Evolutionary conservation across 129 eudicot species (phyloP).

Genomic region (Flaveria robusta): DNA sequence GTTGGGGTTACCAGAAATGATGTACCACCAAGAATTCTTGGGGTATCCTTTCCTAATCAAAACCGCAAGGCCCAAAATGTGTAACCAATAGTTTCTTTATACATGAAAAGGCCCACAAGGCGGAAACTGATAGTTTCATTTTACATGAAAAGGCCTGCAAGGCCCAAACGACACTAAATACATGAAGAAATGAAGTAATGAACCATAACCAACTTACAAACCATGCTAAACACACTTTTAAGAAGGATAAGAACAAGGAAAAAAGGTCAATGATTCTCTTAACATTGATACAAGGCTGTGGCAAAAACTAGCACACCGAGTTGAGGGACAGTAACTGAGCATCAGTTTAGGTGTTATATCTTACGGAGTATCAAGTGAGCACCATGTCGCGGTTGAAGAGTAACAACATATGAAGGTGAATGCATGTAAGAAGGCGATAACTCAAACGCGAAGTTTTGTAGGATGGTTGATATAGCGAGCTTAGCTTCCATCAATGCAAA

Average conservation of each 20-base stretch:
- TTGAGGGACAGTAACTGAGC: not conserved
- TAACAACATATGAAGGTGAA: slow-evolving; percentile 46
- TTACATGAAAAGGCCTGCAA: not conserved
- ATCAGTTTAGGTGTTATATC: slow-evolving; percentile 17
- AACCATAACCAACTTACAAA: slow-evolving; percentile 27
- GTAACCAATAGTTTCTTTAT: not conserved
- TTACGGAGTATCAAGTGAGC: slow-evolving; percentile 48
- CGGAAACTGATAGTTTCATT: too few relatives aligned
- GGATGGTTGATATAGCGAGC: slow-evolving; percentile 48
- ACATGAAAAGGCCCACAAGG: too few relatives aligned
- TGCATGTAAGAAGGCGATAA: slow-evolving; percentile 61
- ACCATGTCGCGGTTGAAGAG: slow-evolving; percentile 56
- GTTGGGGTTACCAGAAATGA: not conserved
- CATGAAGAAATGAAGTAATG: slow-evolving; percentile 13
- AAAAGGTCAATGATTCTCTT: too few relatives aligned
- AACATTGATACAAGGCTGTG: not conserved
- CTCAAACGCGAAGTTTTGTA: slow-evolving; percentile 48
- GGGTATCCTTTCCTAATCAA: not conserved
- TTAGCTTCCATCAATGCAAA: slow-evolving; percentile 64
- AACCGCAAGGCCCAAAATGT: not conserved
- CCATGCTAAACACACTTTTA: slow-evolving; percentile 19
- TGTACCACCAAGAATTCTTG: not conserved
- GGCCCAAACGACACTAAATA: not conserved
- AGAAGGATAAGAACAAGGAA: too few relatives aligned
- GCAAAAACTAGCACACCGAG: slow-evolving; percentile 8